A percentile compares a stretch with the other conserved stretches of the same genome.
phyloP scores from a whole-genome alignment of 2,329 filamentous ascomycete species.

The Apiospora marii region DNA sequence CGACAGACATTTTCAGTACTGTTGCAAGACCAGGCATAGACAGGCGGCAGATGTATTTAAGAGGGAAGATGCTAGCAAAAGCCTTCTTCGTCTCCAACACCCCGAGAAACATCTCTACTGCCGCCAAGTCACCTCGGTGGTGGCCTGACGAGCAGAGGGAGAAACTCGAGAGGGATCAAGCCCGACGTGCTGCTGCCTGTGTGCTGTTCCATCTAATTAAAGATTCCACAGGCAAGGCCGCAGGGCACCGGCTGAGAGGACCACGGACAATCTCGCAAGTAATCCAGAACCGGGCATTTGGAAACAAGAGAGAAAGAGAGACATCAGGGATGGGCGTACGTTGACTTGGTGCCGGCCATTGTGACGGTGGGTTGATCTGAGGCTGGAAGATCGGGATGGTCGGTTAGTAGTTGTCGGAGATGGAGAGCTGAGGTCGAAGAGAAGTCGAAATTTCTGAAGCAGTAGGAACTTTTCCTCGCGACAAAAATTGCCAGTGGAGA shows the following conservation, averaged over 20 bases:
- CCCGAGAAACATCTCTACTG: constrained; percentile 69
- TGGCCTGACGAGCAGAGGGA: constrained; percentile 63
- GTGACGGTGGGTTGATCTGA: constrained; percentile 39
- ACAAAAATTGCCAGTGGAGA: constrained; percentile 18
- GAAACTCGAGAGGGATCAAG: constrained; percentile 77
- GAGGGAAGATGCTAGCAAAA: constrained; percentile 65
- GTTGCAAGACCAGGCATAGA: constrained; percentile 28
- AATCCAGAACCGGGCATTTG: constrained; percentile 59
- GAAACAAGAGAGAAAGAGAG: constrained; percentile 48
- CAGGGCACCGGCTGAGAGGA: constrained; percentile 77
- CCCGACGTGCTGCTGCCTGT: constrained; percentile 63
- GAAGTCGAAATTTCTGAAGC: constrained; percentile 24
- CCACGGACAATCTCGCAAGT: constrained; percentile 76
- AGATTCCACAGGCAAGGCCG: constrained; percentile 36
- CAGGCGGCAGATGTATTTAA: constrained; percentile 75
- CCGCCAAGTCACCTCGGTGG: constrained; percentile 52
- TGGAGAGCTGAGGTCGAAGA: constrained; percentile 20
- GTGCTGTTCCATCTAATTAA: neutral
- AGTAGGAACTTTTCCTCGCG: constrained; percentile 1
- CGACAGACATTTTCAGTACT: constrained; percentile 14
- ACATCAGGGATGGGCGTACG: constrained; percentile 55
- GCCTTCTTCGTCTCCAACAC: constrained; percentile 79
- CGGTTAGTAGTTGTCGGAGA: constrained; percentile 28
- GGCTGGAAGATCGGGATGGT: constrained; percentile 24
- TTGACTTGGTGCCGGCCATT: constrained; percentile 46